Evolutionary conservation across 176 grass and related monocot species (phyloP).

Genomic region (Avena atlantica): DNA sequence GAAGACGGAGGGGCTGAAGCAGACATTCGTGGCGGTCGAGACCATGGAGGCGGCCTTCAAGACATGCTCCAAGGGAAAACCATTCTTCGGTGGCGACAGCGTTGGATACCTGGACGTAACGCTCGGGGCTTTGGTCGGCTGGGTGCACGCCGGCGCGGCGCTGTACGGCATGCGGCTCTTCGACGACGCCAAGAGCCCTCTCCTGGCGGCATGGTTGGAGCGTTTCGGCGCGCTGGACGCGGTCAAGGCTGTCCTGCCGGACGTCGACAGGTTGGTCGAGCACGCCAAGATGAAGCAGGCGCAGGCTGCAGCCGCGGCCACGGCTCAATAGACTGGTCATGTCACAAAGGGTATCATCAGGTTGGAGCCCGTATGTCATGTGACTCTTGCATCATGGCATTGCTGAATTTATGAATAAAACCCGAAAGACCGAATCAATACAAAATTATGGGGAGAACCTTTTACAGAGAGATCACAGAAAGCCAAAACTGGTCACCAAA

Average conservation of each 20-base stretch:
- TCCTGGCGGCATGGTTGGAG: conserved; percentile 33
- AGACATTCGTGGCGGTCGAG: conserved; percentile 4
- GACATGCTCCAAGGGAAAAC: conserved; percentile 29
- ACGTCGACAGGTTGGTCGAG: conserved; percentile 21
- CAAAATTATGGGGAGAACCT: background rate
- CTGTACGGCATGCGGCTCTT: conserved; percentile 29
- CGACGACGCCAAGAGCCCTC: conserved; percentile 35
- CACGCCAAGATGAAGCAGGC: conserved; percentile 14
- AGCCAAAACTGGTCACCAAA: too few relatives aligned
- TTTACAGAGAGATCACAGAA: too few relatives aligned
- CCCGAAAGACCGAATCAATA: too few relatives aligned
- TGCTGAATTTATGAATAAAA: too few relatives aligned
- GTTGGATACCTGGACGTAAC: conserved; percentile 46
- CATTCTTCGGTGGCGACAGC: conserved; percentile 47
- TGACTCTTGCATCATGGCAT: background rate
- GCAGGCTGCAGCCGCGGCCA: background rate
- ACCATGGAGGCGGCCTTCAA: conserved; percentile 43
- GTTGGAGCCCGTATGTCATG: background rate
- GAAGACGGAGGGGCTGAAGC: conserved; percentile 15
- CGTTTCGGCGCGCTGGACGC: conserved; percentile 36
- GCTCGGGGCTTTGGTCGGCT: conserved; percentile 15
- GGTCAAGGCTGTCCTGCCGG: conserved; percentile 25
- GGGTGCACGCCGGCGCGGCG: conserved; percentile 32
- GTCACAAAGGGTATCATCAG: background rate
- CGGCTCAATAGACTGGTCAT: background rate